These are phyloP conservation scores for Globisporangium middletonii DNA, from an alignment of 352 stramenopile genomes.

Conservation along the genomic window DNA sequence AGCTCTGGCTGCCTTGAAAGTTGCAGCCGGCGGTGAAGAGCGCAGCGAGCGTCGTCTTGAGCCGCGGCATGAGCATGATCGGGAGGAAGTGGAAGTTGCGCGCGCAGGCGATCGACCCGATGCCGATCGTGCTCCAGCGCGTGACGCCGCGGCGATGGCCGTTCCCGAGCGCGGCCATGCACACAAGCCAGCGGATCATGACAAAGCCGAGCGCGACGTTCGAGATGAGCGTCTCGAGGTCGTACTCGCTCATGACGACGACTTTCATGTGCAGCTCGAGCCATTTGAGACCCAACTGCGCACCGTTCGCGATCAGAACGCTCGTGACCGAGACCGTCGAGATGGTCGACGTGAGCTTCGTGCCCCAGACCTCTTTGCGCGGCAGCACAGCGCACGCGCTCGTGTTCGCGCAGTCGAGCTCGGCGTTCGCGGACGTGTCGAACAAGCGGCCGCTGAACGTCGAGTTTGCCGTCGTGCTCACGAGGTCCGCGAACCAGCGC, in stretches of 20 bases:
- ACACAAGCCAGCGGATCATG: constrained; percentile 25
- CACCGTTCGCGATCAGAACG: constrained; percentile 16
- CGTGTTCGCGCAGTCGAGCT: constrained; percentile 12
- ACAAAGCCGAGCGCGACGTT: constrained; percentile 22
- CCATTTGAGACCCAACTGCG: constrained; percentile 15
- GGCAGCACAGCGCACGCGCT: constrained; percentile 1
- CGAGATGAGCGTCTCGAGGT: constrained; percentile 25
- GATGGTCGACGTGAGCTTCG: constrained; percentile 6
- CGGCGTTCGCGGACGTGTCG: constrained; percentile 12
- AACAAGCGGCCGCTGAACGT: constrained; percentile 15
- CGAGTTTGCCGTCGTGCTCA: constrained; percentile 14
- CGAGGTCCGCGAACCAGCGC: constrained; percentile 22
- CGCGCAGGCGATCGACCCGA: constrained; percentile 15
- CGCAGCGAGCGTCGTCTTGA: constrained; percentile 13
- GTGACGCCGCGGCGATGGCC: constrained; percentile 4
- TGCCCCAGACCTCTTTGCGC: constrained; percentile 7
- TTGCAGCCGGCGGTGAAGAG: constrained; percentile 15
- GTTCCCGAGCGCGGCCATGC: constrained; percentile 17
- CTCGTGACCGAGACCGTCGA: constrained; percentile 13
- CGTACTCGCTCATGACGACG: constrained; percentile 19
- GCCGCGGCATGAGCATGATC: constrained; percentile 15
- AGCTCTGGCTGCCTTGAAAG: constrained; percentile 13
- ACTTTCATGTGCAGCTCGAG: constrained; percentile 4
- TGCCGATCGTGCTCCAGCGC: constrained; percentile 8
- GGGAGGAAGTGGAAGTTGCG: constrained; percentile 18